Conservation (phyloP, 1,284 basidiomycete genomes). For the Ceratobasidium sp. region DNA sequence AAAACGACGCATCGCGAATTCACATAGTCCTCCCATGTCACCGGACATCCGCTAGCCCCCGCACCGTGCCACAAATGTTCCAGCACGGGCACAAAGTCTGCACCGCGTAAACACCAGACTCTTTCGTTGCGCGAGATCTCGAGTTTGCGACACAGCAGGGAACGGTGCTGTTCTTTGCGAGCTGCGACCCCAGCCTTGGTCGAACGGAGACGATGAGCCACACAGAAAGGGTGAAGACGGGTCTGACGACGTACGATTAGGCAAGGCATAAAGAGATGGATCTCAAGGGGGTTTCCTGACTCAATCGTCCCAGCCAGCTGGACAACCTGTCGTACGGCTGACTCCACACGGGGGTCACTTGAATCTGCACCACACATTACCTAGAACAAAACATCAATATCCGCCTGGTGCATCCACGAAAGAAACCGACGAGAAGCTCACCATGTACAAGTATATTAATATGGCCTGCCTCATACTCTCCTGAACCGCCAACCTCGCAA, state of each 20-base stretch:
- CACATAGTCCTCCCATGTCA: constrained; percentile 26
- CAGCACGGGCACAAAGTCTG: constrained; percentile 19
- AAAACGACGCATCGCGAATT: not conserved
- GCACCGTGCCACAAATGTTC: constrained; percentile 25
- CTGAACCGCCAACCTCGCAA: constrained; percentile 19
- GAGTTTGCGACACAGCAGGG: constrained; percentile 10
- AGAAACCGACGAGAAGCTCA: not conserved
- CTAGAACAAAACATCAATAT: not conserved
- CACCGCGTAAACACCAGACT: constrained; percentile 3
- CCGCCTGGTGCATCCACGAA: not conserved
- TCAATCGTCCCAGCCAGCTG: constrained; percentile 3
- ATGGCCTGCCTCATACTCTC: constrained; percentile 22
- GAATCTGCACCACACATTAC: constrained; percentile 17
- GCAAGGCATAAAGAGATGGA: constrained; percentile 28
- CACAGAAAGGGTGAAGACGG: not conserved
- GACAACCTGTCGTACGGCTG: constrained; percentile 7
- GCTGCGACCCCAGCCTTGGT: constrained; percentile 16
- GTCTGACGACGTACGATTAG: not conserved
- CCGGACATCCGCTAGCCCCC: constrained; percentile 14
- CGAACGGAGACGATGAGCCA: not conserved
- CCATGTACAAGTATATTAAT: constrained; percentile 25
- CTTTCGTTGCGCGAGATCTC: constrained; percentile 6
- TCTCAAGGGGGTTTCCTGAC: not conserved
- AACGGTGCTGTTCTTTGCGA: constrained; percentile 21
- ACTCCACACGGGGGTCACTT: constrained; percentile 16